phyloP scores from a whole-genome alignment of 2,329 filamentous ascomycete genomes.

The Capronia coronata region DNA sequence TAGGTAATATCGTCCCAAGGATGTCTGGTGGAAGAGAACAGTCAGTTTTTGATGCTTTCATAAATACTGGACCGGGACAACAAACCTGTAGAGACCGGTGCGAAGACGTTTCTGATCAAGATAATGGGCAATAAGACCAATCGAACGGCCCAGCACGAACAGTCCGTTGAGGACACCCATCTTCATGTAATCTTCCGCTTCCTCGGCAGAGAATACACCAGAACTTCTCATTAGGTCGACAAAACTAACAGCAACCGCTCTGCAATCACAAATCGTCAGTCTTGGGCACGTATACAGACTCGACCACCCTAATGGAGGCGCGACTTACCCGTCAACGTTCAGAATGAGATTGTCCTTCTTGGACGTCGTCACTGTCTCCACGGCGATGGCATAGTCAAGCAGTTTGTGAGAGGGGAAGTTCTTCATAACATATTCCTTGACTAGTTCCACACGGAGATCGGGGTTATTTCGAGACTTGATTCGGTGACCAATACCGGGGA shows the following conservation, averaged over 20 bases:
- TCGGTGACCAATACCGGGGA: constrained; percentile 97
- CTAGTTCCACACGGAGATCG: constrained; percentile 97
- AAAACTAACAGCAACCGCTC: constrained; percentile 67
- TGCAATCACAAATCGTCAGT: background rate
- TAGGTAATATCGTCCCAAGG: constrained; percentile 99
- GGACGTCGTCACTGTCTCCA: constrained; percentile 95
- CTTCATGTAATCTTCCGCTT: constrained; percentile 96
- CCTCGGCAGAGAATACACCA: constrained; percentile 89
- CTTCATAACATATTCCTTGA: constrained; percentile 97
- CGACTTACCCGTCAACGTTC: constrained; percentile 68
- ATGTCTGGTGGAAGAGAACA: constrained; percentile 80
- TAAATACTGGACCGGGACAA: background rate
- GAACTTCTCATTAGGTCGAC: constrained; percentile 96
- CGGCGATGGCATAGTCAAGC: constrained; percentile 95
- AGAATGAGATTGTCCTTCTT: constrained; percentile 99
- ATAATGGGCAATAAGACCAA: constrained; percentile 99
- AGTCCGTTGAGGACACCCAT: constrained; percentile 99
- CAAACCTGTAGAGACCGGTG: background rate
- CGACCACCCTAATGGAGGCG: background rate
- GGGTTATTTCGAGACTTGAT: constrained; percentile 99
- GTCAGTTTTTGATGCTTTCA: constrained; percentile 1
- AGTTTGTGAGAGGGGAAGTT: constrained; percentile 98
- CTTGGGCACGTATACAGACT: background rate
- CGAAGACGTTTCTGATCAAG: constrained; percentile 87
- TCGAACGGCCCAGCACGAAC: constrained; percentile 93